Base-by-base conservation (phyloP, 306 rosid species). In the Sesbania bispinosa region DNA sequence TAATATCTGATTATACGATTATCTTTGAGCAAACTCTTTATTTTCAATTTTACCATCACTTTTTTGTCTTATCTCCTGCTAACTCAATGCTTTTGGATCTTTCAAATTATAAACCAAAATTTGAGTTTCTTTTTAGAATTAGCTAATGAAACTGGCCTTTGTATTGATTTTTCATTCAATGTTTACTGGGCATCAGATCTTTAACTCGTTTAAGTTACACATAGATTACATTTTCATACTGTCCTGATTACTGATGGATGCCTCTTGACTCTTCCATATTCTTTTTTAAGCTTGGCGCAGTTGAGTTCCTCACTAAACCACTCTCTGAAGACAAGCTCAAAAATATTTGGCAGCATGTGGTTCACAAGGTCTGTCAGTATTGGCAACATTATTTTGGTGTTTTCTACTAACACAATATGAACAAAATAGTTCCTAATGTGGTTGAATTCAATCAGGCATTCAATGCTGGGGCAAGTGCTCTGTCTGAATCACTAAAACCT, bases 301-400 rank as follows among this genome's bases (percentile, higher is more conserved):
- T 91, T 52, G 99, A 92, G 82, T 92, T 91, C 82, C 84, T 95
- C 51, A 79, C 19, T 32, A 95, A 95, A 84, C 99, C 99, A 7
- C 89, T 95, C 41, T 92, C 93, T 0, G 97, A 91, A 62, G 99
- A 92, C 48, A 95, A 92, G 80, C 90, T 95, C 29, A 85, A 83
- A 89, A 89, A 95, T 71, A 86, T 95, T 67, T 95, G 99, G 99
- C 99, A 95, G 90, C 99, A 95, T 82, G 99, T 92, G 43, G 96
- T 92, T 85, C 99, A 92, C 78, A 95, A 92, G 99, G 99, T 95
- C 43, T 39, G 92, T 77, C 18, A 38, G 10, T 60, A 69, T 52
- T 71, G 46, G 38, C 21, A 19, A 43, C 63, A 43, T 42, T 69
- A 50, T 70, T 27, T 50, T 68, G 7, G 20, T 19, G 45, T 74